Conservation (phyloP, 208 protist genomes). For the Crithidia acanthocephali region DNA sequence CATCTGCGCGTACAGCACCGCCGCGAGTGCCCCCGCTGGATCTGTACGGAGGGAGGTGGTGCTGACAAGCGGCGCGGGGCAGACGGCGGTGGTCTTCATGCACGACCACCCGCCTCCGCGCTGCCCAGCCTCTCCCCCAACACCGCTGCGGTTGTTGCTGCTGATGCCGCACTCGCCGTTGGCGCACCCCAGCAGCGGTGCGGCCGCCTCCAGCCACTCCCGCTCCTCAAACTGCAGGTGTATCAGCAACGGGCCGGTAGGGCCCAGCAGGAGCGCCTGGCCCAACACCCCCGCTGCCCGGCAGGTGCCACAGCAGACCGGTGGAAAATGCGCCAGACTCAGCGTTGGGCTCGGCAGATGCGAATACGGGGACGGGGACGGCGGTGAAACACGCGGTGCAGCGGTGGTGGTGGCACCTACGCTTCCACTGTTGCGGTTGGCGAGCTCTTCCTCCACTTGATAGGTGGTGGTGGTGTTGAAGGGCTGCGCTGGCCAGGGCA, state of each 20-base stretch:
- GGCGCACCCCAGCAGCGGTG: background rate
- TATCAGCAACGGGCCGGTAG: conserved; percentile 63
- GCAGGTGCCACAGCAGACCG: conserved; percentile 57
- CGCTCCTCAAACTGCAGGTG: conserved; percentile 59
- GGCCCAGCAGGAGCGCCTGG: conserved; percentile 65
- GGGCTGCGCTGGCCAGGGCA: background rate
- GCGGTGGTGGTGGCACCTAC: background rate
- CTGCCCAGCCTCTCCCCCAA: background rate
- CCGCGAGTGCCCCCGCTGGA: conserved; percentile 12
- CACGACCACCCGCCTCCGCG: background rate
- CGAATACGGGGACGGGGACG: background rate
- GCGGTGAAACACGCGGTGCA: background rate
- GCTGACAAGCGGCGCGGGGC: conserved; percentile 16
- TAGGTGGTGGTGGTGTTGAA: background rate
- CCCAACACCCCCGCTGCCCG: conserved; percentile 37
- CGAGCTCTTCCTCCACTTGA: conserved; percentile 4
- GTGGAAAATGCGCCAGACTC: conserved; percentile 13
- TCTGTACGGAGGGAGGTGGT: conserved; percentile 9
- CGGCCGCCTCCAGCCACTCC: conserved; percentile 22
- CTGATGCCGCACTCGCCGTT: no score
- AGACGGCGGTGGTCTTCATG: conserved; percentile 19
- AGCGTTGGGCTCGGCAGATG: background rate
- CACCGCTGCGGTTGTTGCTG: background rate
- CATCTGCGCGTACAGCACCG: conserved; percentile 29
- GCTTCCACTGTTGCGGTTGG: background rate